Evolutionary conservation across 139 green algal species (phyloP).

Genomic region (Chlorella sp.): DNA sequence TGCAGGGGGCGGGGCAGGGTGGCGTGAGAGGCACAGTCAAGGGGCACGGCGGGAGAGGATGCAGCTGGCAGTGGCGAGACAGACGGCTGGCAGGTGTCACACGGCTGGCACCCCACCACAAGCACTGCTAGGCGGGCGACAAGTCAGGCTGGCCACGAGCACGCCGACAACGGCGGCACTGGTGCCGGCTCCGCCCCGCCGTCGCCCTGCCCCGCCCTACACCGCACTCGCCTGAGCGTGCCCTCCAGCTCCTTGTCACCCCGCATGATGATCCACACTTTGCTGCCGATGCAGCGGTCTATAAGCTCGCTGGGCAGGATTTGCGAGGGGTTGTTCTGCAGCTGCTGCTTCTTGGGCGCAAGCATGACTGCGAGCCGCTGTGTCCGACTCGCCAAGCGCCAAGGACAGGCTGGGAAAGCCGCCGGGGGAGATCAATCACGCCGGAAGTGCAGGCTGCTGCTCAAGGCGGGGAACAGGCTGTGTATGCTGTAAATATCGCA

Average conservation of each 20-base stretch:
- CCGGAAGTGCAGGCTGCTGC: too few relatives aligned
- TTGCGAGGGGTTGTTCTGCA: slow-evolving; percentile 79
- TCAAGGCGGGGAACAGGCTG: too few relatives aligned
- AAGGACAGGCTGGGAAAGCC: background rate
- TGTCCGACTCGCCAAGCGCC: background rate
- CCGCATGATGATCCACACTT: slow-evolving; percentile 96
- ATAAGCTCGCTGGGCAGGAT: slow-evolving; percentile 95
- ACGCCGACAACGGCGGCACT: background rate
- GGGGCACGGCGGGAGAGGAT: background rate
- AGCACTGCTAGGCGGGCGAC: too few relatives aligned
- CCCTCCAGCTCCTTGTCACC: slow-evolving; percentile 92
- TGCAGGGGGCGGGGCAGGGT: background rate
- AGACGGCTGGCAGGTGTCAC: background rate
- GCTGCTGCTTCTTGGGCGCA: slow-evolving; percentile 63
- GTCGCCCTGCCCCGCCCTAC: background rate
- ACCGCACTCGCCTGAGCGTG: slow-evolving; percentile 41
- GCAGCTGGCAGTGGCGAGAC: background rate
- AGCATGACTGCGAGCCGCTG: slow-evolving; percentile 53
- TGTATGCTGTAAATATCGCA: too few relatives aligned
- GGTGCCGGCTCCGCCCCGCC: background rate
- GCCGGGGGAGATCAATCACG: background rate
- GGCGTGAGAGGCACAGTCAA: background rate
- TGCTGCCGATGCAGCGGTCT: slow-evolving; percentile 93
- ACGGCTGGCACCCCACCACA: too few relatives aligned
- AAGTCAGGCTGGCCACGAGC: background rate